Percentiles rank a stretch among this genome's conserved stretches.
Evolutionary conservation across 2,329 filamentous ascomycete genomes (phyloP).

Genomic region (Sporothrix dimorphospora): DNA sequence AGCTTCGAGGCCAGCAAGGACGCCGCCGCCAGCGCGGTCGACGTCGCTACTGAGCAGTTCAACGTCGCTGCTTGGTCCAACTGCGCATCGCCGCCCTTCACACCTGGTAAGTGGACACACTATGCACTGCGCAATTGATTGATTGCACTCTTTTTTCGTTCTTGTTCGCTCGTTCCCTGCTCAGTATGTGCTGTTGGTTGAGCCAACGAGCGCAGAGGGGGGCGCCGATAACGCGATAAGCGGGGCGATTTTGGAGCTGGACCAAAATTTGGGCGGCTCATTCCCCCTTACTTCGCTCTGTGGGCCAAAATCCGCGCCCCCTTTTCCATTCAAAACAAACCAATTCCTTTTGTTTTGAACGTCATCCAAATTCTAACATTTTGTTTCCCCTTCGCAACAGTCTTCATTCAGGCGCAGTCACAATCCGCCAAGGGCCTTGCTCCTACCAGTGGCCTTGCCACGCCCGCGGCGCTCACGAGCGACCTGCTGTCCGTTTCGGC

Average conservation of each 20-base stretch:
- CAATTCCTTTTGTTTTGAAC: not conserved
- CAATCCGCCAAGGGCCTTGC: constrained; percentile 48
- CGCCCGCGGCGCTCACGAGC: constrained; percentile 55
- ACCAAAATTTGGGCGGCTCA: not conserved
- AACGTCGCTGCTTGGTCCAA: constrained; percentile 75
- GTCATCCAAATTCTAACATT: constrained; percentile 15
- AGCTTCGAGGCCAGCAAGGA: constrained; percentile 70
- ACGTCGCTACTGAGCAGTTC: constrained; percentile 72
- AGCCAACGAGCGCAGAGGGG: not conserved
- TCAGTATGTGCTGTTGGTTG: not conserved
- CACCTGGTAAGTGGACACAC: constrained; percentile 70
- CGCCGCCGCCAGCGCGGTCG: constrained; percentile 67
- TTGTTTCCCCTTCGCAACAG: constrained; percentile 39
- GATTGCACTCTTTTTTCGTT: not conserved
- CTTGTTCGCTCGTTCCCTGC: constrained; percentile 24
- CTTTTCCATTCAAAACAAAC: constrained; percentile 20
- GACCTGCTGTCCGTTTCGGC: constrained; percentile 68
- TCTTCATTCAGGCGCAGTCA: constrained; percentile 53
- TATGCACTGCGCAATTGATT: not conserved
- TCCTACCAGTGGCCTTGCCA: constrained; percentile 27
- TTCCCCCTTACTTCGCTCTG: not conserved
- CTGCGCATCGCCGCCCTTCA: constrained; percentile 81
- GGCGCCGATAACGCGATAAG: constrained; percentile 3
- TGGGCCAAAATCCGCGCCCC: not conserved
- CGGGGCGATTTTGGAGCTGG: constrained; percentile 1